These are phyloP conservation scores for Grosmannia clavigera DNA, from an alignment of 2,329 filamentous ascomycete genomes.

Conservation along the genomic window DNA sequence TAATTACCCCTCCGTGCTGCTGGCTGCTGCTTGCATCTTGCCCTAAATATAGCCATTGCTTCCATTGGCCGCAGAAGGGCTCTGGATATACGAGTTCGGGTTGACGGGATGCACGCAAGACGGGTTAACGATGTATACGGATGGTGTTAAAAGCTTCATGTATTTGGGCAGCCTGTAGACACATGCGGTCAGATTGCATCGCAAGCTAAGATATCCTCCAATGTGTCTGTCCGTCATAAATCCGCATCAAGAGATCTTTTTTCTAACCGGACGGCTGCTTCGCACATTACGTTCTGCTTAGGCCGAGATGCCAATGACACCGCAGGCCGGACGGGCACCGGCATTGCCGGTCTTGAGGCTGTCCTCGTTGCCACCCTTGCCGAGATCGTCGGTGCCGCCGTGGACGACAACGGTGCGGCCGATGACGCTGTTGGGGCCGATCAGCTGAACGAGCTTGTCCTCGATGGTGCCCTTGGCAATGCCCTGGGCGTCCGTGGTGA, in stretches of 20 bases:
- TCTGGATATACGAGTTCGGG: not conserved
- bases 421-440: conserved; percentile 87
- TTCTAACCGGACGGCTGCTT: not conserved
- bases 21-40: not conserved
- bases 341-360: conserved; percentile 98
- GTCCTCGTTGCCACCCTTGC: conserved; percentile 83
- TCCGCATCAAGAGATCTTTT: not conserved
- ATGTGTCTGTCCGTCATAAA: not conserved
- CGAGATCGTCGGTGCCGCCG: conserved; percentile 91
- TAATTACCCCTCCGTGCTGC: not conserved
- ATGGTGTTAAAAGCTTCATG: too few species aligned
- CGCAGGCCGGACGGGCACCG: conserved; percentile 84
- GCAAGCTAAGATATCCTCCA: too few species aligned
- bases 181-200: too few species aligned
- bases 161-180: too few species aligned
- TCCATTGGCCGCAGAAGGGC: not conserved
- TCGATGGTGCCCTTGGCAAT: conserved; percentile 69
- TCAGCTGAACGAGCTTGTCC: conserved; percentile 86
- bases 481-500: conserved; percentile 87
- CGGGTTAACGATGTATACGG: too few species aligned
- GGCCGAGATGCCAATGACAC: conserved; percentile 81
- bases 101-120: too few species aligned
- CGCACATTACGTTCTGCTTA: conserved; percentile 27
- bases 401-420: conserved; percentile 94
- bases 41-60: not conserved